Percentiles rank a stretch among this genome's conserved stretches.
These are phyloP conservation scores for Penicillium bialowiezense DNA, from an alignment of 495 filamentous ascomycete genomes.

Conservation along the genomic window DNA sequence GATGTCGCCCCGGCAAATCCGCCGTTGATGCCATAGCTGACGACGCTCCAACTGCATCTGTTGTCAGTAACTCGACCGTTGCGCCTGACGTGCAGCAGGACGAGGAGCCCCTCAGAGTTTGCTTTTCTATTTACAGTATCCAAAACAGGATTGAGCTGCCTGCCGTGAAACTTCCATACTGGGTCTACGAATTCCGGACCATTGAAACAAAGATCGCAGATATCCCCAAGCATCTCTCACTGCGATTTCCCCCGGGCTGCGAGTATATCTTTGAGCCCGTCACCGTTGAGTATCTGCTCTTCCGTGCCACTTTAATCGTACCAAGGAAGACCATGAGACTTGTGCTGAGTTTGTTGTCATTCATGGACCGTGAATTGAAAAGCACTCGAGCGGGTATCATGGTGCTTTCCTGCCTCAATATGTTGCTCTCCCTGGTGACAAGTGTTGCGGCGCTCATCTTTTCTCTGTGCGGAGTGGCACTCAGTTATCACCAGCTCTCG, in stretches of 20 bases:
- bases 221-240: background rate
- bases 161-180: background rate
- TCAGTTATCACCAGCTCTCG: no score
- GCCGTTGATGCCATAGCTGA: no score
- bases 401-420: no score
- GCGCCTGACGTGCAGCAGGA: no score
- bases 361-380: background rate
- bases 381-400: background rate
- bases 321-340: conserved; percentile 11
- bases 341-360: background rate
- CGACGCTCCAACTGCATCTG: no score
- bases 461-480: no score
- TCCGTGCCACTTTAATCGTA: conserved; percentile 14
- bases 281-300: conserved; percentile 8
- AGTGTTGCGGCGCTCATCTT: no score
- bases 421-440: no score
- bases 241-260: background rate
- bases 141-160: background rate
- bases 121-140: conserved; percentile 14
- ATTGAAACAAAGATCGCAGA: background rate
- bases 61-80: no score
- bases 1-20: no score
- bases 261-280: no score
- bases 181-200: conserved; percentile 7
- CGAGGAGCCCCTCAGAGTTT: no score